Base-by-base conservation (phyloP, 495 filamentous ascomycete species). In the Penicillium cosmopolitanum region DNA sequence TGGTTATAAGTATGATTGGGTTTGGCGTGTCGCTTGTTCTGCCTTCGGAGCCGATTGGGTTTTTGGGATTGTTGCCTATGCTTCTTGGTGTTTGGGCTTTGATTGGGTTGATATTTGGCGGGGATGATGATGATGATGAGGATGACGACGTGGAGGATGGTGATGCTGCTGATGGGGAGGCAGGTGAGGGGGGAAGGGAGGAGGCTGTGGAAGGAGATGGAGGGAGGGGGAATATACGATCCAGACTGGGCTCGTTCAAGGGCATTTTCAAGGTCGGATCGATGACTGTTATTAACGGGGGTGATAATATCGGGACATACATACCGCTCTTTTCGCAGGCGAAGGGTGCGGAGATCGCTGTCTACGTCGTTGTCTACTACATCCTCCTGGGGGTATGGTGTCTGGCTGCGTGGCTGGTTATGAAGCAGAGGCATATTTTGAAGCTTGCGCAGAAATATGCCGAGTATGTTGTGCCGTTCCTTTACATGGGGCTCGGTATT, bases 301-400 rank as follows among this genome's bases (percentile, higher is more conserved):
- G 54, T 23, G 54, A 56, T 34, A 56, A 56, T n/a, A 56, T 56
- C 43, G 42, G 42, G 42, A 56, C 54, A 11, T 56, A 56, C 16
- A 56, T 56, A 18, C 54, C 54, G 28, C 28, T 56, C 13, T 56
- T 56, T 36, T 56, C 54, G 54, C 54, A 56, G 44, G 54, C 54
- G 5, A 48, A 48, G 19, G 54, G 54, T 8, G 16, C 43, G 21
- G 54, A 56, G 35, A 56, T 56, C 5, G 43, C 54, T 3, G 43
- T 56, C 12, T 56, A 56, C 18, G 54, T 56, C 4, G 54, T 56
- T 34, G 44, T 44, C 18, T 56, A 56, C 18, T 56, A 56, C 18
- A 50, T 56, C 16, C 44, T 56, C 8, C 23, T 56, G 3, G 40
- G 40, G 3, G 31, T 50, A 1, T 56, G 54, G 54, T 56, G 54